These are phyloP conservation scores for Diospyros lotus DNA, from an alignment of 148 eudicot genomes.

Conservation along the genomic window DNA sequence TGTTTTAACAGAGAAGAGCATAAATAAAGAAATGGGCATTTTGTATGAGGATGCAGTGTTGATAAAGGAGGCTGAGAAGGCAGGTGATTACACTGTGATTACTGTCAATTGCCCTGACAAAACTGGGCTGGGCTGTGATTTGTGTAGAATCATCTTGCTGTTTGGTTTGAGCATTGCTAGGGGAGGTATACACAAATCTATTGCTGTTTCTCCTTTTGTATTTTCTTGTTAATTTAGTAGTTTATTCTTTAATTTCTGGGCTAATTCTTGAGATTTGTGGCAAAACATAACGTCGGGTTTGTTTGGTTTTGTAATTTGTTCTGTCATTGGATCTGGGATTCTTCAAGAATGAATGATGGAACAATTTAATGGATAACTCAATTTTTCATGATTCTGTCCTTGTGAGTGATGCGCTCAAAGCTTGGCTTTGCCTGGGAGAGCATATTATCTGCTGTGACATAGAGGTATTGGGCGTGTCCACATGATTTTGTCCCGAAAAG, in stretches of 20 bases:
- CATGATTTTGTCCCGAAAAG: too few relatives aligned
- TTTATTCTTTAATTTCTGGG: background rate
- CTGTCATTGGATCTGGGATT: conserved; percentile 9
- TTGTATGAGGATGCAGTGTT: conserved; percentile 21
- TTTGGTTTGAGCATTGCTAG: conserved; percentile 28
- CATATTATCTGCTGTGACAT: too few relatives aligned
- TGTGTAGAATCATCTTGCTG: conserved; percentile 26
- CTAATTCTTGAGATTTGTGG: background rate
- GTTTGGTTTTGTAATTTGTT: background rate
- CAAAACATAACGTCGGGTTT: background rate
- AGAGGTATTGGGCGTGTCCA: too few relatives aligned
- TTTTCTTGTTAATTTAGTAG: background rate
- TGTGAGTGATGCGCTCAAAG: background rate
- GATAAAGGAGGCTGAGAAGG: conserved; percentile 23
- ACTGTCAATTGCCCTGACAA: conserved; percentile 30
- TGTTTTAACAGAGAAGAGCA: too few relatives aligned
- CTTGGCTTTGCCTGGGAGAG: too few relatives aligned
- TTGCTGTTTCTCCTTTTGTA: background rate
- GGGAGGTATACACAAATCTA: conserved; percentile 17
- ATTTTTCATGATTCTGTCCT: background rate
- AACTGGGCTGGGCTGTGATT: conserved; percentile 27
- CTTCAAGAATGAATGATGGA: too few relatives aligned
- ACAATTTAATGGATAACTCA: background rate
- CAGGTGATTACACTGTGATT: conserved; percentile 21
- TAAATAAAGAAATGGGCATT: conserved; percentile 15